A percentile compares a stretch with the other conserved stretches of the same genome.
These are phyloP conservation scores for Ambrosiella cleistominuta DNA, from an alignment of 2,329 filamentous ascomycete genomes.

Conservation along the genomic window DNA sequence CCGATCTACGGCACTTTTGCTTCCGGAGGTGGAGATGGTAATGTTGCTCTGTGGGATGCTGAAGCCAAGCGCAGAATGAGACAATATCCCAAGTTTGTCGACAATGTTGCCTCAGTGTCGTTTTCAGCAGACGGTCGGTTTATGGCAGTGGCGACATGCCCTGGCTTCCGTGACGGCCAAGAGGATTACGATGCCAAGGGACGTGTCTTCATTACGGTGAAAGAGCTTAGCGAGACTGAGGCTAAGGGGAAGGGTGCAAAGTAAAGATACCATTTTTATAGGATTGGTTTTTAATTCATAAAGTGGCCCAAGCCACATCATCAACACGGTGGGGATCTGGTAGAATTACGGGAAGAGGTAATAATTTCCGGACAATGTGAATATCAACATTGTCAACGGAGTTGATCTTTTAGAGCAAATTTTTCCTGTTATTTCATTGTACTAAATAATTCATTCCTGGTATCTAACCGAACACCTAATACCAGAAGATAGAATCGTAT, in stretches of 20 bases:
- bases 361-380: neutral
- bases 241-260: constrained; percentile 71
- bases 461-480: neutral
- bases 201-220: constrained; percentile 58
- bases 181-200: constrained; percentile 61
- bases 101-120: constrained; percentile 58
- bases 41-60: constrained; percentile 86
- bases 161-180: constrained; percentile 74
- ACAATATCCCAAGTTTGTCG: constrained; percentile 70
- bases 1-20: constrained; percentile 71
- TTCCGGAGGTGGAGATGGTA: constrained; percentile 74
- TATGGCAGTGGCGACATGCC: constrained; percentile 65
- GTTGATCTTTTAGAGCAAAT: too few relatives aligned
- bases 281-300: neutral
- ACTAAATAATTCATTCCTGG: neutral
- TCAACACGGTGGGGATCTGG: neutral
- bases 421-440: too few relatives aligned
- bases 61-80: constrained; percentile 77
- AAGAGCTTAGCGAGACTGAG: constrained; percentile 74
- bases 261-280: constrained; percentile 19
- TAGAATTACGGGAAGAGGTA: neutral
- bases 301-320: neutral
- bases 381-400: neutral
- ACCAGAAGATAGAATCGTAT: neutral
- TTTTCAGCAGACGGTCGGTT: constrained; percentile 65